These are phyloP conservation scores for Nakazawaea peltata DNA, from an alignment of 805 yeast genomes.

Conservation along the genomic window DNA sequence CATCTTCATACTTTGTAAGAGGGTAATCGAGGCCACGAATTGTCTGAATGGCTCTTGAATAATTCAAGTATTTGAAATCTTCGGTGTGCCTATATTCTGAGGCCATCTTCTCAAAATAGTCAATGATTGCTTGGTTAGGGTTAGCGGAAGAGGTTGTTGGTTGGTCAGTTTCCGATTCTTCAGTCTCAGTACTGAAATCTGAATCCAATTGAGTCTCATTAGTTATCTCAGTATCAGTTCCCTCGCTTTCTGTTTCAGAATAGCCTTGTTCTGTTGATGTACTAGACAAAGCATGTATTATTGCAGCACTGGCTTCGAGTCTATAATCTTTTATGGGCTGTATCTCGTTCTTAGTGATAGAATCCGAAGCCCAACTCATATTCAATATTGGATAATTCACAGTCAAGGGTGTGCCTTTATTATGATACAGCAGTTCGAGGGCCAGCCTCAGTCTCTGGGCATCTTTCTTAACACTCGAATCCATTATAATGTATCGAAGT, in stretches of 20 bases:
- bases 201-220: neutral
- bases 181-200: neutral
- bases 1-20: constrained; percentile 28
- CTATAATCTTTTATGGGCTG: neutral
- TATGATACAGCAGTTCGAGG: too few relatives aligned
- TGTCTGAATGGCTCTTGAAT: constrained; percentile 34
- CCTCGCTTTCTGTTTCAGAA: too few relatives aligned
- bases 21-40: constrained; percentile 19
- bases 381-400: constrained; percentile 6
- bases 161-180: neutral
- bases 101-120: constrained; percentile 22
- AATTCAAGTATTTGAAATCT: constrained; percentile 29
- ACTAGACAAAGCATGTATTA: too few relatives aligned
- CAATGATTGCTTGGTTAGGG: constrained; percentile 24
- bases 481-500: too few relatives aligned
- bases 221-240: neutral
- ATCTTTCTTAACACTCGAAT: too few relatives aligned
- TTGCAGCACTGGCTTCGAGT: neutral
- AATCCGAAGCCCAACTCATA: constrained; percentile 2
- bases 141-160: neutral
- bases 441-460: too few relatives aligned
- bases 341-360: neutral
- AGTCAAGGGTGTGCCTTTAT: too few relatives aligned
- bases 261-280: too few relatives aligned
- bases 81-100: constrained; percentile 23